Percentiles rank a stretch among this genome's conserved stretches.
These are phyloP conservation scores for Debaryomycetaceae sp. DNA, from an alignment of 1,139 yeast species.

Conservation along the genomic window DNA sequence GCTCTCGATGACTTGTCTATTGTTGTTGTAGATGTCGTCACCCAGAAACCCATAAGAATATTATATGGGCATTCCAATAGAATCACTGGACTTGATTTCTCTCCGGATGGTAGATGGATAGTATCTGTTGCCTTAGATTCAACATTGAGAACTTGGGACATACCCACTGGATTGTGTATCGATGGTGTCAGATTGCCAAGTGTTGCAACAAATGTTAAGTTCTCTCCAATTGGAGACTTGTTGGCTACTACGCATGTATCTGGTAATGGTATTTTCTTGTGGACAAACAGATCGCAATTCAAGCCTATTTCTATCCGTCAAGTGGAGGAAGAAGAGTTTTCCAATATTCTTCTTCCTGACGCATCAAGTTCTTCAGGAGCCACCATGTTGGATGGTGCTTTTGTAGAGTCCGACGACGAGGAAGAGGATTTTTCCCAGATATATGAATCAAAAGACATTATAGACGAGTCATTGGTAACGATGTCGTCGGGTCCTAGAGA, in stretches of 20 bases:
- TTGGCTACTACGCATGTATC: constrained; percentile 91
- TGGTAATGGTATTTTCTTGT: constrained; percentile 84
- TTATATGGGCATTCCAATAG: constrained; percentile 89
- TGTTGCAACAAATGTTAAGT: constrained; percentile 75
- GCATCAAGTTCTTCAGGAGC: constrained; percentile 83
- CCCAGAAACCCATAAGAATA: constrained; percentile 81
- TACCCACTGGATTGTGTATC: constrained; percentile 95
- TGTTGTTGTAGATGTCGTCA: constrained; percentile 75
- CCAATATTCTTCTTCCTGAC: constrained; percentile 61
- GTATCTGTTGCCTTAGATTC: constrained; percentile 81
- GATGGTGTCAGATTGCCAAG: constrained; percentile 81
- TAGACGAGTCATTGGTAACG: constrained; percentile 62
- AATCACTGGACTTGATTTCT: constrained; percentile 83
- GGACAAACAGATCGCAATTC: constrained; percentile 93
- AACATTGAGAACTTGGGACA: constrained; percentile 94
- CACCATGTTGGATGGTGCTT: constrained; percentile 76
- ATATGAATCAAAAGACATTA: constrained; percentile 64
- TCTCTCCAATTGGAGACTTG: constrained; percentile 87
- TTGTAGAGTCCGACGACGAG: constrained; percentile 26
- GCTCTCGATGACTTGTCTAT: constrained; percentile 85
- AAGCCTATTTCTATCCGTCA: constrained; percentile 70
- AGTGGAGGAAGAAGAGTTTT: constrained; percentile 70
- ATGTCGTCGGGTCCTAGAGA: constrained; percentile 74
- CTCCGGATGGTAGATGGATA: constrained; percentile 96
- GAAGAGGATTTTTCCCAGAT: constrained; percentile 23